A percentile compares a stretch with the other conserved stretches of the same genome.
Conservation (phyloP, 2,329 filamentous ascomycete species). For the Pseudogymnoascus sp. region DNA sequence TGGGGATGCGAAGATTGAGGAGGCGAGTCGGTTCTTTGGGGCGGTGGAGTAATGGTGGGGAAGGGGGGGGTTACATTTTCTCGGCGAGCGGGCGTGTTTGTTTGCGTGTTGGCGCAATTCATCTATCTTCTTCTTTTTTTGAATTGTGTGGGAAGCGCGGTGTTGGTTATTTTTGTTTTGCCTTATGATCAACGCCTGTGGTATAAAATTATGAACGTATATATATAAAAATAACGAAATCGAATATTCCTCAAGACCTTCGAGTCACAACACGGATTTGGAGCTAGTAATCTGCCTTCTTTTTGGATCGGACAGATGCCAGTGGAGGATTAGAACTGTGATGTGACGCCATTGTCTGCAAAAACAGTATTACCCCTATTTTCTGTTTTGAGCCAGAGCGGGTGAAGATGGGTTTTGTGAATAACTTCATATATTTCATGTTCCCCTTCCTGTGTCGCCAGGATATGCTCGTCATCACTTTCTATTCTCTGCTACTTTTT, state of each 20-base stretch:
- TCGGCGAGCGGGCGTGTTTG: background rate
- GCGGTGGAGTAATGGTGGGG: conserved; percentile 45
- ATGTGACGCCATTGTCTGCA: background rate
- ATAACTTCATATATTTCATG: background rate
- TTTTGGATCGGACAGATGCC: background rate
- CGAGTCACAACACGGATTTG: background rate
- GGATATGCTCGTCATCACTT: background rate
- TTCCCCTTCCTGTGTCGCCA: background rate
- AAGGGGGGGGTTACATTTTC: background rate
- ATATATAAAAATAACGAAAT: background rate
- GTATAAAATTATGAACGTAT: background rate
- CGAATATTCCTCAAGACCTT: background rate
- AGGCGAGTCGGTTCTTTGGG: conserved; percentile 71
- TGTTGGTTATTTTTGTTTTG: background rate
- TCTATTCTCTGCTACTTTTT: background rate
- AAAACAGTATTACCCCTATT: too few relatives aligned
- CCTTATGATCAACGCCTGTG: conserved; percentile 1
- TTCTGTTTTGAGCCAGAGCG: background rate
- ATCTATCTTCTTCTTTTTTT: background rate
- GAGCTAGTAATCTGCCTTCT: background rate
- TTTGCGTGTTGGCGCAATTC: background rate
- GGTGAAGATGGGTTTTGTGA: background rate
- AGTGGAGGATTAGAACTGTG: background rate
- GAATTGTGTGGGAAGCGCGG: background rate
- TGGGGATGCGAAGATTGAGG: conserved; percentile 70